These are phyloP conservation scores for Scheffersomyces lignicola DNA, from an alignment of 1,139 yeast genomes.

Conservation along the genomic window DNA sequence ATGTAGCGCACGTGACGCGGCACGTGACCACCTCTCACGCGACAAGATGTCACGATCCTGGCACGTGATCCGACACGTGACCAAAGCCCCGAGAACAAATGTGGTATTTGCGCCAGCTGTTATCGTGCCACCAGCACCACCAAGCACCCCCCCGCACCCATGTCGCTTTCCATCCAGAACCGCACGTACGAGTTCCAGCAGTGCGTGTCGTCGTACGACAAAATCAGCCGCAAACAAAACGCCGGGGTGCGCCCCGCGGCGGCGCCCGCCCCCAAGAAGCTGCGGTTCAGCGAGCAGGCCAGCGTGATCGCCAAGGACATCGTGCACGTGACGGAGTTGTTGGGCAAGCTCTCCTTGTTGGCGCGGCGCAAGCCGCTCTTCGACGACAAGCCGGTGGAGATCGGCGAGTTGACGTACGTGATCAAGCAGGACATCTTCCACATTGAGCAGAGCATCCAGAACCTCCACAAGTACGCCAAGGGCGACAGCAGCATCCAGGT, in stretches of 20 bases:
- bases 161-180: conserved; percentile 56
- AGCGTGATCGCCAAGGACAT: conserved; percentile 85
- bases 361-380: conserved; percentile 92
- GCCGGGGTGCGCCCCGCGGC: conserved; percentile 11
- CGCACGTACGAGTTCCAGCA: conserved; percentile 85
- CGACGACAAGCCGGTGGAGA: conserved; percentile 92
- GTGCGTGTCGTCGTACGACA: conserved; percentile 71
- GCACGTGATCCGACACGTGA: too few species aligned
- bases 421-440: conserved; percentile 91
- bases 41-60: too few species aligned
- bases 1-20: too few species aligned
- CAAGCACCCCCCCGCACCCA: conserved; percentile 8
- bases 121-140: background rate
- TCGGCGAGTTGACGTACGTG: conserved; percentile 87
- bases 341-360: conserved; percentile 75
- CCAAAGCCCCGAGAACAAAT: too few species aligned
- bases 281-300: conserved; percentile 81
- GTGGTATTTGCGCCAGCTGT: too few species aligned
- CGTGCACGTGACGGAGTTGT: conserved; percentile 80
- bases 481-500: conserved; percentile 47
- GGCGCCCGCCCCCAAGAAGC: conserved; percentile 34
- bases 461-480: conserved; percentile 55
- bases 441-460: conserved; percentile 75
- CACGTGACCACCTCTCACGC: too few species aligned
- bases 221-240: conserved; percentile 46